Conservation (phyloP, 805 yeast genomes). For the Metschnikowia sp. region DNA sequence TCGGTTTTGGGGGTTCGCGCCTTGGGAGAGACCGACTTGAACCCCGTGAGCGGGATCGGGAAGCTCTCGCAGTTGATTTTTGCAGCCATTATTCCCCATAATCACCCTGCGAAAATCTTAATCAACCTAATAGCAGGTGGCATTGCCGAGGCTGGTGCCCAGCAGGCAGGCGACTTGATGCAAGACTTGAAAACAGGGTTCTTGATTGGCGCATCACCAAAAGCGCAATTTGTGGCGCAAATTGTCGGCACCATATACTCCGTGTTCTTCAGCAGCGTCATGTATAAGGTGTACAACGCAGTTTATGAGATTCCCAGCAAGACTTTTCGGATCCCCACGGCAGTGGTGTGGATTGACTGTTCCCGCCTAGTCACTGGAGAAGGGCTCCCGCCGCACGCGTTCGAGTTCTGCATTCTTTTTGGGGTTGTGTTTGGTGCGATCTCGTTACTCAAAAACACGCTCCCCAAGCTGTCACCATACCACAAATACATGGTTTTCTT, state of each 20-base stretch:
- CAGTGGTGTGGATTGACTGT: conserved; percentile 95
- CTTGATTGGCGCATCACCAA: conserved; percentile 85
- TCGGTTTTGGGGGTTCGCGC: conserved; percentile 91
- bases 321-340: conserved; percentile 87
- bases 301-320: conserved; percentile 84
- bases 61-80: conserved; percentile 86
- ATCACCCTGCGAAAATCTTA: conserved; percentile 76
- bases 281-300: conserved; percentile 76
- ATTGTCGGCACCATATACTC: conserved; percentile 85
- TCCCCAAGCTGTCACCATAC: conserved; percentile 41
- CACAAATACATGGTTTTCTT: conserved; percentile 51
- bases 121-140: conserved; percentile 94
- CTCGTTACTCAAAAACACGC: conserved; percentile 57
- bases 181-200: conserved; percentile 96
- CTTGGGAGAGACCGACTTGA: conserved; percentile 92
- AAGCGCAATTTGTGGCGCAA: conserved; percentile 89
- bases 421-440: conserved; percentile 69
- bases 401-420: conserved; percentile 54
- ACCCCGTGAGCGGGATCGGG: conserved; percentile 96
- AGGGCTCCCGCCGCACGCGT: conserved; percentile 81
- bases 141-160: conserved; percentile 97
- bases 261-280: conserved; percentile 69
- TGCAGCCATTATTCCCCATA: conserved; percentile 72
- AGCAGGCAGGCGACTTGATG: conserved; percentile 97
- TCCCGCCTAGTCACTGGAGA: conserved; percentile 88